Percentiles rank a stretch among this genome's conserved stretches.
phyloP scores from a whole-genome alignment of 345 rosid species.

The Leavenworthia alabamica region DNA sequence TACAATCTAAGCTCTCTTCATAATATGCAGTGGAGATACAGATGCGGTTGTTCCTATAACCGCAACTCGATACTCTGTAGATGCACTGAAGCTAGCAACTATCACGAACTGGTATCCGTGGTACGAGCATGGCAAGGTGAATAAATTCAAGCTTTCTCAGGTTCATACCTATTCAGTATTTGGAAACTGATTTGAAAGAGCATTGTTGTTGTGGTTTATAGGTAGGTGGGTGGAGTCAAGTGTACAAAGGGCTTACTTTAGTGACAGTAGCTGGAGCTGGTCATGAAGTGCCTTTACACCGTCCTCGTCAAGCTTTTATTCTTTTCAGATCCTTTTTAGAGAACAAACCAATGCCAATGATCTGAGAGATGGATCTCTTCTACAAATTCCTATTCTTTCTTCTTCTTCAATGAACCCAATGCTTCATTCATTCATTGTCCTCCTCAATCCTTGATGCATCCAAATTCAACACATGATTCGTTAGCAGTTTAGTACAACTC shows the following conservation, averaged over 20 bases:
- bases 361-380: slow-evolving; percentile 4
- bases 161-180: background rate
- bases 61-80: slow-evolving; percentile 81
- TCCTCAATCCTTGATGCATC: background rate
- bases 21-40: slow-evolving; percentile 77
- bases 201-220: slow-evolving; percentile 7
- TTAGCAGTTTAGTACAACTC: background rate
- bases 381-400: slow-evolving; percentile 17
- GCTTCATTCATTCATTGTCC: slow-evolving; percentile 6
- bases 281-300: slow-evolving; percentile 83
- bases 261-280: slow-evolving; percentile 89
- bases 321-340: slow-evolving; percentile 80
- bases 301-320: slow-evolving; percentile 81
- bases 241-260: slow-evolving; percentile 69
- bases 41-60: slow-evolving; percentile 89
- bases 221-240: slow-evolving; percentile 99
- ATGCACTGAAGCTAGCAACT: slow-evolving; percentile 77
- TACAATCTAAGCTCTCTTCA: slow-evolving; percentile 3
- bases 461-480: background rate
- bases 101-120: slow-evolving; percentile 78
- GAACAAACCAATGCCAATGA: slow-evolving; percentile 59
- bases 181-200: background rate
- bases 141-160: background rate
- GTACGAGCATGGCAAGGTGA: slow-evolving; percentile 48
- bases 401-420: slow-evolving; percentile 6